These are phyloP conservation scores for Rhododendron molle DNA, from an alignment of 148 eudicot genomes.

Conservation along the genomic window DNA sequence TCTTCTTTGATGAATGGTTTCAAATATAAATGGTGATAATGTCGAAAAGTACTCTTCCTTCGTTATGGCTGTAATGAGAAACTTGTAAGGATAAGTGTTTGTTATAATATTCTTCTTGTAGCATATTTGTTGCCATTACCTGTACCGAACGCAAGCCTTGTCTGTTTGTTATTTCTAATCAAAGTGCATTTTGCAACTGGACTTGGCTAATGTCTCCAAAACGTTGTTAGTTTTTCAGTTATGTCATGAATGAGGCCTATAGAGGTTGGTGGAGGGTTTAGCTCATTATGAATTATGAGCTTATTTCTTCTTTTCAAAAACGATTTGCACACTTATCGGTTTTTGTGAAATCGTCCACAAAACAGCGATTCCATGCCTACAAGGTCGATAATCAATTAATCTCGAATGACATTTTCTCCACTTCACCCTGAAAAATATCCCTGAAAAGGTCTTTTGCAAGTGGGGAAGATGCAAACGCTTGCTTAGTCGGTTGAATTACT, in stretches of 20 bases:
- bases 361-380: no score
- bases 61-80: neutral
- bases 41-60: neutral
- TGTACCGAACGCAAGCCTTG: neutral
- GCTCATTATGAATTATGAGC: no score
- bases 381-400: no score
- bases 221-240: neutral
- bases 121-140: neutral
- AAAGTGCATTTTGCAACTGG: neutral
- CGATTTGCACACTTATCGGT: no score
- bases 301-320: no score
- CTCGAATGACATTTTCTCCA: no score
- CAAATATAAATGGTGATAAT: neutral
- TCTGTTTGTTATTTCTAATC: neutral
- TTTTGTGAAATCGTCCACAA: no score
- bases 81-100: neutral
- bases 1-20: neutral
- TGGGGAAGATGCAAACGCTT: no score
- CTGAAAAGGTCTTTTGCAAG: no score
- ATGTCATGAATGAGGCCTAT: neutral
- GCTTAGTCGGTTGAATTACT: no score
- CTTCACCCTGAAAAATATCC: no score
- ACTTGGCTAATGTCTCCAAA: neutral
- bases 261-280: neutral
- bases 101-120: neutral